Percentiles rank a stretch among this genome's conserved stretches.
These are phyloP conservation scores for Hymenoscyphus albidus DNA, from an alignment of 2,329 filamentous ascomycete species.

Conservation along the genomic window DNA sequence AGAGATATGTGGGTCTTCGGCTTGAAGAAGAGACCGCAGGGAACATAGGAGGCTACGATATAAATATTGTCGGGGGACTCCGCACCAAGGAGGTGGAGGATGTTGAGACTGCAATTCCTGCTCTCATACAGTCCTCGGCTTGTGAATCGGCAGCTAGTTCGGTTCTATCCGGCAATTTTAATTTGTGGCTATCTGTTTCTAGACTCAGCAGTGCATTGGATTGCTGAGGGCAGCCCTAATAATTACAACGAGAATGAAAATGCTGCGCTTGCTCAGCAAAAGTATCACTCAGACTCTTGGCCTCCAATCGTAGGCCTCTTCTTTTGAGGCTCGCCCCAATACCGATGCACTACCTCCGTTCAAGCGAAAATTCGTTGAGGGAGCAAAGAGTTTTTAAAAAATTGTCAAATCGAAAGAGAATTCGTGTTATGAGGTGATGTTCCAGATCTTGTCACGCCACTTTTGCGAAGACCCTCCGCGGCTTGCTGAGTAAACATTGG, in stretches of 20 bases:
- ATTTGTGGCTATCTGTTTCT: neutral
- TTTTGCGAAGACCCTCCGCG: neutral
- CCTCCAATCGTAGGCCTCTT: neutral
- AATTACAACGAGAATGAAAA: neutral
- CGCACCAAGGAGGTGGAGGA: conserved; percentile 4
- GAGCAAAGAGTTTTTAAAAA: neutral
- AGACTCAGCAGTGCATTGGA: neutral
- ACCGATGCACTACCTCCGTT: conserved; percentile 3
- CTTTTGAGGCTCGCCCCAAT: neutral
- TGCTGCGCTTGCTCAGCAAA: neutral
- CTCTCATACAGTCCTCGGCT: neutral
- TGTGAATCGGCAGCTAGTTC: neutral
- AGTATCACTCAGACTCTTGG: neutral
- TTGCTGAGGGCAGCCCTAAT: neutral
- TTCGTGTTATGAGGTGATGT: conserved; percentile 25
- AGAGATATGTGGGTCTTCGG: conserved; percentile 5
- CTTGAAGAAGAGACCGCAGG: conserved; percentile 5
- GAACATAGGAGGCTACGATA: conserved; percentile 7
- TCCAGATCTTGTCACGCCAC: neutral
- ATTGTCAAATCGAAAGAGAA: conserved; percentile 17
- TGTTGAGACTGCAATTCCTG: neutral
- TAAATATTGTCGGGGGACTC: conserved; percentile 17
- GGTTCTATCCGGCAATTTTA: neutral
- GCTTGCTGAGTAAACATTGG: neutral
- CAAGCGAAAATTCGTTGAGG: neutral